Base-by-base conservation (phyloP, 2,329 filamentous ascomycete genomes). In the Stagonosporopsis tanaceti region DNA sequence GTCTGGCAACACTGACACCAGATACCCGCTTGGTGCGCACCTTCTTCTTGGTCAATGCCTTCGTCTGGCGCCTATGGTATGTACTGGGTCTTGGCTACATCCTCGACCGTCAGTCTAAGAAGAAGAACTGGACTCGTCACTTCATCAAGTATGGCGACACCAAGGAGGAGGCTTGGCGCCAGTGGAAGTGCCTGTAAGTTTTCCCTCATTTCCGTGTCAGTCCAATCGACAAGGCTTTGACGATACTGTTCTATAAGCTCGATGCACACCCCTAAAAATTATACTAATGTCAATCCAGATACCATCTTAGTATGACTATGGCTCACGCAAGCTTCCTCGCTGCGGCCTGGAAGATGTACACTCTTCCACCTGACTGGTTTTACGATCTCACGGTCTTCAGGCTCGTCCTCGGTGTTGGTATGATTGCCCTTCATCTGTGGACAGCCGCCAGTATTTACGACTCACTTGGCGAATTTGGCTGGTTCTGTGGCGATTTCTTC, bases 401-500 rank as follows among this genome's bases (percentile, higher is more conserved):
- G 72, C 95, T 98, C 71, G 91, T 97, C 25, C 74, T 98, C 32
- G 95, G 95, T 40, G 82, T 85, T 47, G 87, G 90, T 50, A 81
- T 98, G 62, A 87, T 98, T 57, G 88, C 90, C 11, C 84, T 99
- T 47, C 95, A 99, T 71, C 78, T 96, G 17, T 99, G 95, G 95
- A 97, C 93, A 1, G 89, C 92, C 1, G 82, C 91, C 63, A 97
- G 93, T 76, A 93, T 98, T 65, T 96, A 98, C 76, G 93, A 97
- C 47, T 96, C 92, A 2, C 86, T 99, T 0, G 95, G 95, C 54
- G 95, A 99, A 72, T 99, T 98, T 70, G 95, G 95, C 68, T 99
- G 94, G 94, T 98, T 98, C 82, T 98, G 93, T 72, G 95, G 95
- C 17, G 95, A 99, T 75, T 99, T 98, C 81, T 98, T 99, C 83